Conservation (phyloP, 371 early-diverging fungal genomes). For the Phascolomyces articulosus region DNA sequence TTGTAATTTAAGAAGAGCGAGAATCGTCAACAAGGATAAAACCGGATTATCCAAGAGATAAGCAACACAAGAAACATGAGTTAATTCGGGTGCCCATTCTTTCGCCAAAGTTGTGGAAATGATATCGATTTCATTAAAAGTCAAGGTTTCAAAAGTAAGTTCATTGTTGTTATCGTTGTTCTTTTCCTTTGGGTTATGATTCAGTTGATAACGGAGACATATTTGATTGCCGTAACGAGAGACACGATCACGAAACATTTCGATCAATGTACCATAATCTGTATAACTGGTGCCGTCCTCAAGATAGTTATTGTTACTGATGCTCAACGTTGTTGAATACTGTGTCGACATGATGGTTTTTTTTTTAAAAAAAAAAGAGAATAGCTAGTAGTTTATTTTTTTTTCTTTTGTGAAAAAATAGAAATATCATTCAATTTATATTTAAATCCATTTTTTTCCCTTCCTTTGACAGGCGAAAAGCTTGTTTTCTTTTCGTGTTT, state of each 20-base stretch:
- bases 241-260: background rate
- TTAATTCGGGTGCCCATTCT: slow-evolving; percentile 1
- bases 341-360: too few species aligned
- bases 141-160: slow-evolving; percentile 9
- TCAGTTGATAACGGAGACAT: background rate
- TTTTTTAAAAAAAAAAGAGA: too few species aligned
- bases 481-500: too few species aligned
- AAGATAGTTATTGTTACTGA: too few species aligned
- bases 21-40: slow-evolving; percentile 14
- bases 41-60: slow-evolving; percentile 18
- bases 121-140: slow-evolving; percentile 23
- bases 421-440: too few species aligned
- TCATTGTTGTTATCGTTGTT: too few species aligned
- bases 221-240: background rate
- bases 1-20: slow-evolving; percentile 30
- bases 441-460: too few species aligned
- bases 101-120: slow-evolving; percentile 30
- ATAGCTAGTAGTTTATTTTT: too few species aligned
- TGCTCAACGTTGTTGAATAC: too few species aligned
- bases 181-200: too few species aligned
- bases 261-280: background rate
- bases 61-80: slow-evolving; percentile 5
- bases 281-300: background rate
- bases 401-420: too few species aligned
- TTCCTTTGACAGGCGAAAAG: too few species aligned